Percentiles rank a stretch among this genome's conserved stretches.
Conservation (phyloP, 495 filamentous ascomycete species). For the Penicillium lividum region DNA sequence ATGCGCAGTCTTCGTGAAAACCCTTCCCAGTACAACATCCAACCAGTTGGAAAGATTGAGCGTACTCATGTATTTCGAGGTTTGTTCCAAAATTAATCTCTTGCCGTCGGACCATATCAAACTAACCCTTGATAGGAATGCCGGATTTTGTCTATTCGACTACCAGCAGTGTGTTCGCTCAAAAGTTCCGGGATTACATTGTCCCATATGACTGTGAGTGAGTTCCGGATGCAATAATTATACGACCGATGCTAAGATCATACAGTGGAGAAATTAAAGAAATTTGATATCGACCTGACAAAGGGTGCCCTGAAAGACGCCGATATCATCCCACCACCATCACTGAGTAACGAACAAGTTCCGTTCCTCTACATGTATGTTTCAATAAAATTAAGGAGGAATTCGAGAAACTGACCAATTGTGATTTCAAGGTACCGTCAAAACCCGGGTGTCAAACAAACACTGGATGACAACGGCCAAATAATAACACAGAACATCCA, state of each 20-base stretch:
- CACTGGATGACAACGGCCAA: slow-evolving; percentile 51
- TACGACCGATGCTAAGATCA: slow-evolving; percentile 5
- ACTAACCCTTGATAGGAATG: slow-evolving; percentile 37
- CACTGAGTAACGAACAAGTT: slow-evolving; percentile 64
- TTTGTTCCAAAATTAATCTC: slow-evolving; percentile 22
- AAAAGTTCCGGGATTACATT: slow-evolving; percentile 63
- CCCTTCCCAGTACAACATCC: slow-evolving; percentile 63
- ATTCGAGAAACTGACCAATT: slow-evolving; percentile 8
- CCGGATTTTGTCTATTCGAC: slow-evolving; percentile 80
- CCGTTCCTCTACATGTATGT: slow-evolving; percentile 65
- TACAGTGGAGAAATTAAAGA: slow-evolving; percentile 65
- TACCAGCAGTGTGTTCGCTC: slow-evolving; percentile 60
- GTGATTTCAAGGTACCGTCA: slow-evolving; percentile 50
- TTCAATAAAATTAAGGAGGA: background rate
- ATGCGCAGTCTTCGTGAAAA: slow-evolving; percentile 73
- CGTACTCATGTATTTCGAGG: slow-evolving; percentile 86
- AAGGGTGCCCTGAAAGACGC: slow-evolving; percentile 58
- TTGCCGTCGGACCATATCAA: background rate
- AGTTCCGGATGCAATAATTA: background rate
- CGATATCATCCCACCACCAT: slow-evolving; percentile 79
- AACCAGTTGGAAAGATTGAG: slow-evolving; percentile 70
- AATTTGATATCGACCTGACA: slow-evolving; percentile 69
- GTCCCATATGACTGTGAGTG: slow-evolving; percentile 62
- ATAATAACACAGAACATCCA: slow-evolving; percentile 55
- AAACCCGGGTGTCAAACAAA: slow-evolving; percentile 58